phyloP scores from a whole-genome alignment of 129 eudicot genomes.

The Flaveria robusta region DNA sequence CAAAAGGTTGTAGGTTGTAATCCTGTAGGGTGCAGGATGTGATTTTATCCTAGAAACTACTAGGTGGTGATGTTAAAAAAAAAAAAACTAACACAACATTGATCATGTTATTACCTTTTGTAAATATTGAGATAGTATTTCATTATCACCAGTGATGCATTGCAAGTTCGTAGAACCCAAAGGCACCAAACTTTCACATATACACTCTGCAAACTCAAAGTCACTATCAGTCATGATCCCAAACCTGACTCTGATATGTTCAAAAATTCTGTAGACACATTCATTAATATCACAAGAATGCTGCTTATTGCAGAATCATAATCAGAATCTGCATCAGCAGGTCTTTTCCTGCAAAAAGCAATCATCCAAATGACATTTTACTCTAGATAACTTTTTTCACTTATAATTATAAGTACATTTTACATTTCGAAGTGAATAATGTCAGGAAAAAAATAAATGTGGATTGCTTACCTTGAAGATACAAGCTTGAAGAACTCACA shows the following conservation, averaged over 20 bases:
- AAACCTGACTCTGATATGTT: slow-evolving; percentile 47
- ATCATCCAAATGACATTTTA: slow-evolving; percentile 14
- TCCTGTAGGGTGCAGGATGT: too few species aligned
- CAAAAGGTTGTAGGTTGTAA: too few species aligned
- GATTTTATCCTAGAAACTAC: too few species aligned
- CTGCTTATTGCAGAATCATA: slow-evolving; percentile 82
- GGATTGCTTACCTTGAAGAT: slow-evolving; percentile 66
- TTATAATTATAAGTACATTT: neutral
- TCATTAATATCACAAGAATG: slow-evolving; percentile 78
- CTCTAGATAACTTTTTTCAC: slow-evolving; percentile 10
- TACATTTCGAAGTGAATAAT: neutral
- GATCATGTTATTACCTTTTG: slow-evolving; percentile 60
- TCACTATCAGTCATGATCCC: slow-evolving; percentile 56
- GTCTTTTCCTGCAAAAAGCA: slow-evolving; percentile 75
- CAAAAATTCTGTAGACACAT: slow-evolving; percentile 69
- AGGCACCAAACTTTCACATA: slow-evolving; percentile 91
- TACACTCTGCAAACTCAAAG: slow-evolving; percentile 72
- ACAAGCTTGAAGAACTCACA: slow-evolving; percentile 93
- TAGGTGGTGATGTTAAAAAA: too few species aligned
- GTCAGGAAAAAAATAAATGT: neutral
- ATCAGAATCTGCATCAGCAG: slow-evolving; percentile 69
- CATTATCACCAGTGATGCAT: slow-evolving; percentile 59
- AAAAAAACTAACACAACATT: neutral
- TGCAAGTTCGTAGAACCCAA: slow-evolving; percentile 85
- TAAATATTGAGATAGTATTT: slow-evolving; percentile 58